Evolutionary conservation across 306 rosid species (phyloP), one percentile per base, ranked within the genome.

Genomic region (Macrotyloma uniflorum): DNA sequence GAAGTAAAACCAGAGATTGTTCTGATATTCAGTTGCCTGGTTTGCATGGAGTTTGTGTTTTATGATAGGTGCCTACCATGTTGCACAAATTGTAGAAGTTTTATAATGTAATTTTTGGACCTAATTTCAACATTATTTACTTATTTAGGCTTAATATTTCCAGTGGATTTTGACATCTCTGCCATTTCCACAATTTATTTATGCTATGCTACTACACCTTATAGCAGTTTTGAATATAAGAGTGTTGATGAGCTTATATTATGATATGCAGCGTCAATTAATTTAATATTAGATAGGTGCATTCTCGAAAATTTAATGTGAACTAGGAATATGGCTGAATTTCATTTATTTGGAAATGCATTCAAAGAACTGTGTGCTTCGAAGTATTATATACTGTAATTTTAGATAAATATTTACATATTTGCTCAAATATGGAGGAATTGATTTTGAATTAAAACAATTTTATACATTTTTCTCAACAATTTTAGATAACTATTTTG

Each of bases 1-100:
- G 87, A 96, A 96, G 88, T 96, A 86, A 93, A 84, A 68, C 83
- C 42, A 28, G 59, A 69, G 43, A 61, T 46, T 74, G 38, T 8
- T 42, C 68, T 63, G 23, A 65, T 22, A 46, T 57, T 19, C 51
- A 35, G 19, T 65, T 49, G 40, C 35, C 15, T 59, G 38, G 22
- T 42, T 73, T 68, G 55, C 82, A 82, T 55, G 68, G 75, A 74
- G 19, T 57, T 12, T 73, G 83, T 63, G 78, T 75, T 78, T 67
- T 50, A 32, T 49, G 49, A 59, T 54, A 47, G 30, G 42, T 22
- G 30, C 54, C 77, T 32, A 32, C 67, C 80, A 64, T 71, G 68
- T 78, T 43, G 51, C 35, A 35, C 43, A 45, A 72, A 72, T 77
- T 67, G 72, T 80, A 84, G 42, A 66, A 80, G 81, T 62, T 86